phyloP scores from a whole-genome alignment of 192 early-diverging fungal genomes.

The Paraglomus brasilianum region DNA sequence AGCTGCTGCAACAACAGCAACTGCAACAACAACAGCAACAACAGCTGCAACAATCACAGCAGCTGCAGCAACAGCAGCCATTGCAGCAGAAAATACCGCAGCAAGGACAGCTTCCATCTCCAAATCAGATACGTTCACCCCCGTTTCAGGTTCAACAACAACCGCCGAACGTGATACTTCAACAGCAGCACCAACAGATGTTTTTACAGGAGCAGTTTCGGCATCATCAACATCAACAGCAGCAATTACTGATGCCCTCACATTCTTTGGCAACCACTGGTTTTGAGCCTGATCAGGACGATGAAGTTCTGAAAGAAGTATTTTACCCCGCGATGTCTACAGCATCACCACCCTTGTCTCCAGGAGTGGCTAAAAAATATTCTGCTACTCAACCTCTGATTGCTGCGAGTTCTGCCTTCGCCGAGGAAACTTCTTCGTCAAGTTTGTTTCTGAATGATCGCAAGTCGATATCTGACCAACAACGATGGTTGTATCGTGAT shows the following conservation, averaged over 20 bases:
- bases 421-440: neutral
- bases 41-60: neutral
- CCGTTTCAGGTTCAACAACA: slow-evolving; percentile 16
- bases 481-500: slow-evolving; percentile 83
- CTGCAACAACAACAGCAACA: slow-evolving; percentile 17
- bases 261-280: neutral
- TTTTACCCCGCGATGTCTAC: slow-evolving; percentile 28
- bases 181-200: neutral
- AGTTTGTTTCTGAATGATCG: slow-evolving; percentile 21
- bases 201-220: slow-evolving; percentile 6
- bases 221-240: slow-evolving; percentile 12
- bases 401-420: slow-evolving; percentile 15
- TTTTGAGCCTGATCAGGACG: slow-evolving; percentile 34
- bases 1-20: neutral
- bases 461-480: slow-evolving; percentile 34
- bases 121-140: no score
- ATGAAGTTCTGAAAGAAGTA: slow-evolving; percentile 36
- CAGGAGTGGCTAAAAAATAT: slow-evolving; percentile 17
- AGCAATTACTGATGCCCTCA: slow-evolving; percentile 11
- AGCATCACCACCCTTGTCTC: slow-evolving; percentile 31
- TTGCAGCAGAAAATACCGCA: neutral
- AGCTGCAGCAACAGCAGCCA: slow-evolving; percentile 4
- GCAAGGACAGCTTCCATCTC: slow-evolving; percentile 12
- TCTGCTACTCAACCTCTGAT: slow-evolving; percentile 11
- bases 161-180: no score